These are phyloP conservation scores for Torulaspora microellipsoides DNA, from an alignment of 805 yeast species.

Conservation along the genomic window DNA sequence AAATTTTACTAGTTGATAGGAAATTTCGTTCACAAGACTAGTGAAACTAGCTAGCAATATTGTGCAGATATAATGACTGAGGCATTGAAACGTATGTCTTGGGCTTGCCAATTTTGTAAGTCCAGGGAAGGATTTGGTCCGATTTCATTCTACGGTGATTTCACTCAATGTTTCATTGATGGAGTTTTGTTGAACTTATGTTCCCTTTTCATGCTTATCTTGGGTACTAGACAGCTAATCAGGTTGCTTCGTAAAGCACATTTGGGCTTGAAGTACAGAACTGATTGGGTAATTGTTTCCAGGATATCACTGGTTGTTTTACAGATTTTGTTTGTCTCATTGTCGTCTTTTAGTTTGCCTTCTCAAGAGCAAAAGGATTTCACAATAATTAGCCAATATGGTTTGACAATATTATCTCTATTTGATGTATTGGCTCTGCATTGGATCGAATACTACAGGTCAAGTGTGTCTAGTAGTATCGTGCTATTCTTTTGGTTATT, in stretches of 20 bases:
- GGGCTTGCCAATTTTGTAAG: conserved; percentile 24
- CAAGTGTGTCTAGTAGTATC: conserved; percentile 60
- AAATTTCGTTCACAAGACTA: no score
- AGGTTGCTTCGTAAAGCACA: conserved; percentile 21
- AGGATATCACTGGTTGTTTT: conserved; percentile 34
- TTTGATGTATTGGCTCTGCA: conserved; percentile 54
- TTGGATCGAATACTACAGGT: conserved; percentile 66
- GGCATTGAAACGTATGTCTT: conserved; percentile 3
- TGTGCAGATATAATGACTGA: conserved; percentile 1
- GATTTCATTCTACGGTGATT: conserved; percentile 45
- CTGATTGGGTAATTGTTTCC: conserved; percentile 36
- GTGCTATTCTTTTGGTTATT: conserved; percentile 75
- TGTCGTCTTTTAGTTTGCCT: conserved; percentile 22
- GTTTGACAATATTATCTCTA: conserved; percentile 37
- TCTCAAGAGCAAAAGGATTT: conserved; percentile 17
- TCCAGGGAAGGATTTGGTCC: conserved; percentile 43
- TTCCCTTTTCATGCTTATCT: conserved; percentile 40
- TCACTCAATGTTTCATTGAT: conserved; percentile 57
- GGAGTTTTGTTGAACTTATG: conserved; percentile 44
- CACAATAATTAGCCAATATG: conserved; percentile 21
- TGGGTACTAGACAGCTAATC: conserved; percentile 40
- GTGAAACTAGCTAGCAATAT: neutral
- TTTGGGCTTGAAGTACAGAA: conserved; percentile 35
- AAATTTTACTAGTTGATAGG: no score
- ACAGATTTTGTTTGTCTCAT: conserved; percentile 31